These are phyloP conservation scores for Torulaspora franciscae DNA, from an alignment of 805 yeast genomes.

Conservation along the genomic window DNA sequence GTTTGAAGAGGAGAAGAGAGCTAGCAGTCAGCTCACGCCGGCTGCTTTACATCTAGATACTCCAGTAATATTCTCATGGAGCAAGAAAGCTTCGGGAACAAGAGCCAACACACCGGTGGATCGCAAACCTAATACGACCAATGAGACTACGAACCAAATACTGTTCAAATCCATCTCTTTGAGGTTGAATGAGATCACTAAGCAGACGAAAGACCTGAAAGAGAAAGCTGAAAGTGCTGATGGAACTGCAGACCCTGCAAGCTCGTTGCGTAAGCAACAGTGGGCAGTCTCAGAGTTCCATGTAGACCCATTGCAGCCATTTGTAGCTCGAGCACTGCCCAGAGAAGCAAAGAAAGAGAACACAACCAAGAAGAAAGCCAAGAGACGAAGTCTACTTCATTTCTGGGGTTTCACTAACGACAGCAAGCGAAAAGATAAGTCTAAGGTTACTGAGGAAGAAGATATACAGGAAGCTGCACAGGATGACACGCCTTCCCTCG, in stretches of 20 bases:
- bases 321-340: conserved; percentile 29
- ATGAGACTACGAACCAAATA: conserved; percentile 17
- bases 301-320: conserved; percentile 31
- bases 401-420: conserved; percentile 21
- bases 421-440: conserved; percentile 8
- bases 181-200: conserved; percentile 6
- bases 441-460: not conserved
- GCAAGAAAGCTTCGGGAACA: conserved; percentile 14
- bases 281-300: conserved; percentile 22
- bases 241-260: not conserved
- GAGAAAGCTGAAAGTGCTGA: not conserved
- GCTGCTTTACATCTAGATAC: conserved; percentile 21
- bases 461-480: not conserved
- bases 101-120: not conserved
- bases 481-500: not conserved
- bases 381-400: conserved; percentile 25
- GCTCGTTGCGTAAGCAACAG: conserved; percentile 2
- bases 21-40: conserved; percentile 11
- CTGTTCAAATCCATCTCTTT: conserved; percentile 14
- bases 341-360: conserved; percentile 19
- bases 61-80: conserved; percentile 33
- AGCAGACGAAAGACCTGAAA: conserved; percentile 6
- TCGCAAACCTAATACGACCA: not conserved
- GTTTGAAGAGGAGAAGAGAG: conserved; percentile 22
- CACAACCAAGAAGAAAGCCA: conserved; percentile 13